Conservation (phyloP, 768 basidiomycete species). For the Boletales sp. region DNA sequence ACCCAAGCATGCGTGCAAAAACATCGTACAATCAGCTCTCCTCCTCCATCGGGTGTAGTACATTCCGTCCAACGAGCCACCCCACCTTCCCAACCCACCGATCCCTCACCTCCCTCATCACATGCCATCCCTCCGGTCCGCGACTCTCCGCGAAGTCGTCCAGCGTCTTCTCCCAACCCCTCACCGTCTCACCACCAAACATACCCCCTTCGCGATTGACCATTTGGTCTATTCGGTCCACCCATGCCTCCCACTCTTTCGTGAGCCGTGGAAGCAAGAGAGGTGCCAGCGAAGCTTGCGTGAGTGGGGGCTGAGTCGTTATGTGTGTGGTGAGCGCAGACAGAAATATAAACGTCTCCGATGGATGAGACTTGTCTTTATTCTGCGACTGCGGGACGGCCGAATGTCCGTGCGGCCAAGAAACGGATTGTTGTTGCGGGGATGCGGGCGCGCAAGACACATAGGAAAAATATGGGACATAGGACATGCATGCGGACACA, state of each 20-base stretch:
- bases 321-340: slow-evolving; percentile 65
- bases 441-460: slow-evolving; percentile 29
- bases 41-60: slow-evolving; percentile 31
- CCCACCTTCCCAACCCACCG: slow-evolving; percentile 73
- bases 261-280: slow-evolving; percentile 59
- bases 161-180: slow-evolving; percentile 64
- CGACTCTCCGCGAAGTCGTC: slow-evolving; percentile 63
- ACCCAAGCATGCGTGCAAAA: not conserved
- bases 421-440: slow-evolving; percentile 20
- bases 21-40: slow-evolving; percentile 12
- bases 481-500: slow-evolving; percentile 72
- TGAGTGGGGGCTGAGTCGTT: slow-evolving; percentile 62
- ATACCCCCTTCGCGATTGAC: slow-evolving; percentile 75
- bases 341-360: slow-evolving; percentile 72
- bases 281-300: slow-evolving; percentile 55
- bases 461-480: slow-evolving; percentile 82
- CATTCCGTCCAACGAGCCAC: slow-evolving; percentile 62
- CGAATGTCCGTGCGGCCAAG: slow-evolving; percentile 38
- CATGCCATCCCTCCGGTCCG: slow-evolving; percentile 36
- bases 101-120: slow-evolving; percentile 50
- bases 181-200: slow-evolving; percentile 72
- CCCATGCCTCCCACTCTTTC: slow-evolving; percentile 79
- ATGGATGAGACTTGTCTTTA: slow-evolving; percentile 65
- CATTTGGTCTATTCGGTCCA: slow-evolving; percentile 60
- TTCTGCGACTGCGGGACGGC: slow-evolving; percentile 47